Percentiles rank a stretch among this genome's conserved stretches.
Evolutionary conservation across 495 filamentous ascomycete species (phyloP).

Genomic region (Lasiosphaeris hirsuta): DNA sequence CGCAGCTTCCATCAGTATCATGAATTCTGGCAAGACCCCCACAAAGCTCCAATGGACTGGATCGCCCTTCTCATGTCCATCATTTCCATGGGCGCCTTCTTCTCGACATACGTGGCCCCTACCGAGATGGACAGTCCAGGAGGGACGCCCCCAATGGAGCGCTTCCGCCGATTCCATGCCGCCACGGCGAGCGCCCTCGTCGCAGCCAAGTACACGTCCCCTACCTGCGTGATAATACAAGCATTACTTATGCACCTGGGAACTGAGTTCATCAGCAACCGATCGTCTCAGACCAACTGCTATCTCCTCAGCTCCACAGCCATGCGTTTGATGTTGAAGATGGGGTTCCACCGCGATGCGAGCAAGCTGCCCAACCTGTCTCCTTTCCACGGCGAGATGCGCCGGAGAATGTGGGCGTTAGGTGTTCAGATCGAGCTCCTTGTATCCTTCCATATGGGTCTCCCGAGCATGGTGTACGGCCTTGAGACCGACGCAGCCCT

Average conservation of each 20-base stretch:
- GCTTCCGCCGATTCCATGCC: constrained; percentile 35
- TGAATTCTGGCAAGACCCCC: constrained; percentile 44
- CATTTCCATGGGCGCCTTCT: constrained; percentile 38
- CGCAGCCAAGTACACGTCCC: constrained; percentile 45
- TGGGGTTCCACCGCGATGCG: constrained; percentile 57
- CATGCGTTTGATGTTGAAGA: constrained; percentile 51
- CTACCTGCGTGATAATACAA: constrained; percentile 44
- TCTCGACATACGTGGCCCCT: constrained; percentile 36
- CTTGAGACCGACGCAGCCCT: constrained; percentile 46
- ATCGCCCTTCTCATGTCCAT: constrained; percentile 44
- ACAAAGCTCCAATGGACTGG: constrained; percentile 38
- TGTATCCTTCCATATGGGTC: constrained; percentile 50
- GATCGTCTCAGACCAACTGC: constrained; percentile 42
- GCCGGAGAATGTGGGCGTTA: constrained; percentile 52
- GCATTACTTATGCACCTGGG: constrained; percentile 47
- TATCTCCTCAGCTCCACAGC: constrained; percentile 47
- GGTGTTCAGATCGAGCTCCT: constrained; percentile 50
- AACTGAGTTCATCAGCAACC: constrained; percentile 43
- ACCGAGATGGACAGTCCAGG: constrained; percentile 38
- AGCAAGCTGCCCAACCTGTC: constrained; percentile 48
- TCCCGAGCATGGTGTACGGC: constrained; percentile 48
- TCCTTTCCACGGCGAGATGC: constrained; percentile 53
- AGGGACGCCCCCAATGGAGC: constrained; percentile 29
- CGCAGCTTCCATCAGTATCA: constrained; percentile 38
- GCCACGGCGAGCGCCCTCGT: constrained; percentile 40